A percentile compares a stretch with the other conserved stretches of the same genome.
phyloP scores from a whole-genome alignment of 129 eudicot genomes.

The Lonicera japonica region DNA sequence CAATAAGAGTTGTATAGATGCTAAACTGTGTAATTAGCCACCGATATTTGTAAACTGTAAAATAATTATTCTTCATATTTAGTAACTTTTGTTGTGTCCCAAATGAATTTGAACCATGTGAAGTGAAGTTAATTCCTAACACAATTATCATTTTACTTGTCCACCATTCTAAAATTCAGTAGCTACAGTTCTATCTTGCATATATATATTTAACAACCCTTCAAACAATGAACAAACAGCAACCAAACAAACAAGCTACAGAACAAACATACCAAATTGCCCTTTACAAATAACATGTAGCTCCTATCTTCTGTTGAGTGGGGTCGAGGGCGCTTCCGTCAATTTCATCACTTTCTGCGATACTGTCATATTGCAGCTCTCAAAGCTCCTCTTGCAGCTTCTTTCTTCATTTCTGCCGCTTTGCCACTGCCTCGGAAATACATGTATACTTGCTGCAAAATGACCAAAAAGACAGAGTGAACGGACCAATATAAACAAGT shows the following conservation, averaged over 20 bases:
- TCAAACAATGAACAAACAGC: slow-evolving; percentile 6
- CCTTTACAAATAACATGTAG: neutral
- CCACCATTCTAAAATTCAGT: slow-evolving; percentile 4
- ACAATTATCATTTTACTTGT: no score
- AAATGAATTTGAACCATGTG: no score
- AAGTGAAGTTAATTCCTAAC: no score
- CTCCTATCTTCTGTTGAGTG: neutral
- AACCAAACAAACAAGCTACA: slow-evolving; percentile 1
- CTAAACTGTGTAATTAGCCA: no score
- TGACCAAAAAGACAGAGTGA: neutral
- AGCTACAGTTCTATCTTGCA: neutral
- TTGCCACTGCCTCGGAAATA: slow-evolving; percentile 90
- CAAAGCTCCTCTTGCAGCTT: slow-evolving; percentile 57
- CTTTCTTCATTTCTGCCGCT: slow-evolving; percentile 83
- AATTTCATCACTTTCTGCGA: neutral
- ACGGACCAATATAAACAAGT: neutral
- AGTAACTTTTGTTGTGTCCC: no score
- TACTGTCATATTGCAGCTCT: slow-evolving; percentile 38
- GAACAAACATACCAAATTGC: neutral
- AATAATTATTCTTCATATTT: no score
- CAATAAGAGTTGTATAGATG: no score
- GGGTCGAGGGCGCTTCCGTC: neutral
- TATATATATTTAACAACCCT: slow-evolving; percentile 4
- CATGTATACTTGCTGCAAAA: slow-evolving; percentile 96
- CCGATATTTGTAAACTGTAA: no score